Base-by-base conservation (phyloP, 345 rosid species). In the Arabis alpina region DNA sequence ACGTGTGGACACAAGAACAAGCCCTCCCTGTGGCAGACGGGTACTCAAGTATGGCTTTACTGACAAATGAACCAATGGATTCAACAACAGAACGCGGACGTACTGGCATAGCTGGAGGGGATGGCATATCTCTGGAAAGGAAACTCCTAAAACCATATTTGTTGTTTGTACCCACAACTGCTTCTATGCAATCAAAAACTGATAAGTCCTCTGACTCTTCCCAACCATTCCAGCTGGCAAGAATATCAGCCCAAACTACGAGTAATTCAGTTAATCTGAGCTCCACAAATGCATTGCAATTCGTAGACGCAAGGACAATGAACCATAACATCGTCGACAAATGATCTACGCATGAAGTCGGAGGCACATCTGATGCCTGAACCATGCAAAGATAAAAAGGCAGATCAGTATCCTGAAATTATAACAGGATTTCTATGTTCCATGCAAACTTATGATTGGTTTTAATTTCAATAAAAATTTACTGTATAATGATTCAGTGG, bases 221-320 rank as follows among this genome's bases (percentile, higher is more conserved):
- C 97, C 97, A 91, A 47, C 87, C 84, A 84, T 84, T 80, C 93
- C 96, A 88, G 52, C 82, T 90, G 58, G 87, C 85, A 77, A 91
- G 84, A 66, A 88, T 71, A 82, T 82, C 83, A 61, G 96, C 83
- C 97, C 97, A 91, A 70, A 77, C 84, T 59, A 76, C 62, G 44
- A 91, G 74, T 64, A 91, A 61, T 59, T 91, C 90, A 27, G 84
- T 65, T 51, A 88, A 59, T 73, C 82, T 87, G 72, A 88, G 85
- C 68, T 87, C 86, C 70, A 34, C 39, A 56, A 82, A 70, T 19
- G 47, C 77, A 64, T 76, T 67, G 74, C 59, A 72, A 61, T 67
- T 78, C n/a, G 86, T 82, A 73, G 87, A 82, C 41, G 90, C 87
- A 54, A 80, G 76, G 68, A 84, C 82, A 51, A 91, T 68, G 69